Conservation (phyloP, 176 grass and related monocot genomes). For the Sorghum bicolor region Sorghum_bicolor_NCBIv3 NC_012871.2:45289501-45290000, state of each 20-base stretch:
- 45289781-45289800: constrained; percentile 24
- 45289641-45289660: constrained; percentile 54
- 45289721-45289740: neutral
- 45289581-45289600: constrained; percentile 57
- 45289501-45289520: neutral
- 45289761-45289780: neutral
- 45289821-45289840: constrained; percentile 52
- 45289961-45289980: neutral
- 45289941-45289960: neutral
- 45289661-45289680: too few relatives aligned
- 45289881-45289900: constrained; percentile 70
- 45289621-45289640: constrained; percentile 50
- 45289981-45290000: constrained; percentile 54
- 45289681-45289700: too few relatives aligned
- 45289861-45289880: constrained; percentile 67
- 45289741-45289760: neutral
- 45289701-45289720: too few relatives aligned
- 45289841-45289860: constrained; percentile 50
- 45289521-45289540: neutral
- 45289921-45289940: neutral
- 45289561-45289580: constrained; percentile 17
- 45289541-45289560: neutral
- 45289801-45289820: constrained; percentile 73
- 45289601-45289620: constrained; percentile 41
- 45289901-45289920: neutral